Conservation (phyloP, 164 flowering plant species). For the Aristolochia fimbriata region DNA sequence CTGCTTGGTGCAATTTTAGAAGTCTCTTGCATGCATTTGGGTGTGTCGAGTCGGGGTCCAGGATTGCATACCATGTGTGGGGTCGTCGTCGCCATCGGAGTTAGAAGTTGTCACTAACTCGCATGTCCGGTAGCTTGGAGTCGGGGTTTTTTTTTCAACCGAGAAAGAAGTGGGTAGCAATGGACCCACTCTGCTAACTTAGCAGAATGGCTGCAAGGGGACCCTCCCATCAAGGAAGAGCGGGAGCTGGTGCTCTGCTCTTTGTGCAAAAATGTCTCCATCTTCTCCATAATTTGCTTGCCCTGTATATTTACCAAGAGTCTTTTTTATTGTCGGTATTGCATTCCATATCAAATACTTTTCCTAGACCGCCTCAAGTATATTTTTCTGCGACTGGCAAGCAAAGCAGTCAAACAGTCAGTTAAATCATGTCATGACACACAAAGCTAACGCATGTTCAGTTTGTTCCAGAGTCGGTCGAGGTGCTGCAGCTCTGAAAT, state of each 20-base stretch:
- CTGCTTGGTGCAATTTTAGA: constrained; percentile 23
- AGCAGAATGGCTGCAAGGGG: constrained; percentile 11
- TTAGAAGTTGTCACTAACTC: constrained; percentile 26
- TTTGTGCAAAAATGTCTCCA: neutral
- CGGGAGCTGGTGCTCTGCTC: neutral
- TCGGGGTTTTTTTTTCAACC: constrained; percentile 12
- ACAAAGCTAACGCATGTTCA: neutral
- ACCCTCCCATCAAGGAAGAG: constrained; percentile 3
- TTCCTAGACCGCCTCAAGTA: neutral
- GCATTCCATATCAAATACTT: neutral
- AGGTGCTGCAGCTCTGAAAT: constrained; percentile 4
- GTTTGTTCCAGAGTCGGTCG: constrained; percentile 1
- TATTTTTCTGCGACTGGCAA: neutral
- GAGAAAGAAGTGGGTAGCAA: constrained; percentile 21
- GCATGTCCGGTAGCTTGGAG: constrained; percentile 29
- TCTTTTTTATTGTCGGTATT: neutral
- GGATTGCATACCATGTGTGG: constrained; percentile 45
- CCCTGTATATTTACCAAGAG: neutral
- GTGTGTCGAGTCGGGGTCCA: constrained; percentile 39
- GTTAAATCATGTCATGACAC: neutral
- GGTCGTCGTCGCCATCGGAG: constrained; percentile 27
- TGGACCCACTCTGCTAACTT: constrained; percentile 19
- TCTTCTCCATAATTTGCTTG: neutral
- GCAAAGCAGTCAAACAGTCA: neutral
- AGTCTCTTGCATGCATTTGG: constrained; percentile 65